Conservation (phyloP, 2,329 filamentous ascomycete genomes). For the Trichoderma harzianum region DNA sequence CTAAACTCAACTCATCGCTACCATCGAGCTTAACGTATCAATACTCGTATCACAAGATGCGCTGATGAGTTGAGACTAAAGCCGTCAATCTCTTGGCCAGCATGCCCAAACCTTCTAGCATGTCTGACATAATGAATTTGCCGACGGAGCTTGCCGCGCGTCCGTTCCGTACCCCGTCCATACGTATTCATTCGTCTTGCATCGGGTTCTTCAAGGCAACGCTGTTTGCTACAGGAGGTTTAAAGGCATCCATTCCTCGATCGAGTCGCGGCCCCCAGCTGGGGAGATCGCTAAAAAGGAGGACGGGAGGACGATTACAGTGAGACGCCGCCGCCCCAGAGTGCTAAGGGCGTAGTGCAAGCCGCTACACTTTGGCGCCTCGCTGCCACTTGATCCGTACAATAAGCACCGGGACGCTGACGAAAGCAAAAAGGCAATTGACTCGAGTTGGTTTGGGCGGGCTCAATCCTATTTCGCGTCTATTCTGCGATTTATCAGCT, state of each 20-base stretch:
- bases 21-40: background rate
- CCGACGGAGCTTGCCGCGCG: background rate
- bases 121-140: background rate
- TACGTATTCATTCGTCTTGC: background rate
- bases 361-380: conserved; percentile 2
- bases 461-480: background rate
- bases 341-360: background rate
- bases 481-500: background rate
- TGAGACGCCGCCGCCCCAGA: background rate
- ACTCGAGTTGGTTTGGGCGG: background rate
- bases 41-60: background rate
- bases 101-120: background rate
- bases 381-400: background rate
- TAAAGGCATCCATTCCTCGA: background rate
- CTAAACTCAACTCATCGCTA: background rate
- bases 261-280: background rate
- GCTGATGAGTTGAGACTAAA: background rate
- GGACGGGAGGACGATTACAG: background rate
- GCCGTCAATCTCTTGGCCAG: background rate
- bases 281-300: background rate
- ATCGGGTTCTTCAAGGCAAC: background rate
- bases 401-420: conserved; percentile 2
- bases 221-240: background rate
- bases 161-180: background rate
- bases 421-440: conserved; percentile 1